A percentile compares a stretch with the other conserved stretches of the same genome.
Evolutionary conservation across 2,329 filamentous ascomycete genomes (phyloP).

Genomic region (Fusarium compactum): DNA sequence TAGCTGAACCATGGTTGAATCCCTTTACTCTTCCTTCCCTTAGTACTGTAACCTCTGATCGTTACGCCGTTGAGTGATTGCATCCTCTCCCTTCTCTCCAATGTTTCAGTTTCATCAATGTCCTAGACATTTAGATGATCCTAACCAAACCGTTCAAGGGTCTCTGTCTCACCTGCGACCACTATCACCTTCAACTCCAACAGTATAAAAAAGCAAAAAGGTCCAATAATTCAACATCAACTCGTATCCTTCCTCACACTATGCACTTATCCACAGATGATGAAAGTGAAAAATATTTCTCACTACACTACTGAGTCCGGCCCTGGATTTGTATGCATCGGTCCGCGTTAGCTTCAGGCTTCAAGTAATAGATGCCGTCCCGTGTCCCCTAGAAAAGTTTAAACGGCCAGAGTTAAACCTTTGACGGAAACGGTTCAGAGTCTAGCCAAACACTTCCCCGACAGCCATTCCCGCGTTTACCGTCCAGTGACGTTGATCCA

Average conservation of each 20-base stretch:
- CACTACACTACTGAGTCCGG: slow-evolving; percentile 12
- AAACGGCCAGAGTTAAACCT: slow-evolving; percentile 15
- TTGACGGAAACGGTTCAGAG: slow-evolving; percentile 34
- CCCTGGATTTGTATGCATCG: slow-evolving; percentile 24
- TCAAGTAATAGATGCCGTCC: slow-evolving; percentile 24
- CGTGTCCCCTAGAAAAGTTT: slow-evolving; percentile 17
- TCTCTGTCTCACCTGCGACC: slow-evolving; percentile 12
- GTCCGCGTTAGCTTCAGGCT: slow-evolving; percentile 39
- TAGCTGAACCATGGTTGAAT: background rate
- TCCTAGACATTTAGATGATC: slow-evolving; percentile 12
- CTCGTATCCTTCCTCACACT: slow-evolving; percentile 4
- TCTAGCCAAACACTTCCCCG: slow-evolving; percentile 6
- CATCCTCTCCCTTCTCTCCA: background rate
- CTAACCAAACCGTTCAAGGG: slow-evolving; percentile 10
- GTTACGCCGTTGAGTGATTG: background rate
- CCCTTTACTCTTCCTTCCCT: background rate
- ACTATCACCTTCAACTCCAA: background rate
- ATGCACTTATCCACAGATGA: background rate
- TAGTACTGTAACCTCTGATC: background rate
- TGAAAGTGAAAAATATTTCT: background rate
- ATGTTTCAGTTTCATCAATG: slow-evolving; percentile 19
- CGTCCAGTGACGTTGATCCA: slow-evolving; percentile 18
- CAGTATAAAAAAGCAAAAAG: slow-evolving; percentile 12
- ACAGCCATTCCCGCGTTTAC: slow-evolving; percentile 38
- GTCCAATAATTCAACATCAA: background rate